Evolutionary conservation across 345 rosid genomes (phyloP).

Genomic region (Syzygium aqueum): DNA sequence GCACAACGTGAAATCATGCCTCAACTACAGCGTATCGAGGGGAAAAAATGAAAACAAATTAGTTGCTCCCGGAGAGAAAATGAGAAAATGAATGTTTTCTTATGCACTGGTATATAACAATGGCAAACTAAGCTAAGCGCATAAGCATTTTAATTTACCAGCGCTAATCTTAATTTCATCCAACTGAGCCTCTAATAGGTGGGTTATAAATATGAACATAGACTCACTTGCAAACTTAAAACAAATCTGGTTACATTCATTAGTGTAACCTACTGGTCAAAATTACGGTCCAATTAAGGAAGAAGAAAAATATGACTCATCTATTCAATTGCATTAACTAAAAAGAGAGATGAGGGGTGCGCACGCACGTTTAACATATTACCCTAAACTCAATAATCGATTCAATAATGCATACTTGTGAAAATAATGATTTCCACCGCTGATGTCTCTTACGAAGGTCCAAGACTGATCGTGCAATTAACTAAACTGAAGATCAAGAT

Average conservation of each 20-base stretch:
- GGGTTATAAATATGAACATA: not conserved
- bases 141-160: not conserved
- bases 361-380: not conserved
- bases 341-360: not conserved
- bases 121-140: not conserved
- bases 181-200: not conserved
- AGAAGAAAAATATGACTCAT: not conserved
- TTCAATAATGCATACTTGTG: not conserved
- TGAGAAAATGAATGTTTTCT: not conserved
- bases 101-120: not conserved
- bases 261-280: not conserved
- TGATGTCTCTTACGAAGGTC: no score
- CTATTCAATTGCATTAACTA: not conserved
- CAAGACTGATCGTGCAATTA: not conserved
- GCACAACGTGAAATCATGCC: conserved; percentile 73
- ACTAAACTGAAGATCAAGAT: not conserved
- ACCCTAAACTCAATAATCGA: not conserved
- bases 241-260: not conserved
- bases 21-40: conserved; percentile 7
- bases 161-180: not conserved
- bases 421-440: no score
- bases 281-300: not conserved
- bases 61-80: conserved; percentile 13
- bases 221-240: not conserved
- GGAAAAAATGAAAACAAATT: not conserved